Evolutionary conservation across 331 rosid genomes (phyloP).

Genomic region (Quercus lobata): DNA sequence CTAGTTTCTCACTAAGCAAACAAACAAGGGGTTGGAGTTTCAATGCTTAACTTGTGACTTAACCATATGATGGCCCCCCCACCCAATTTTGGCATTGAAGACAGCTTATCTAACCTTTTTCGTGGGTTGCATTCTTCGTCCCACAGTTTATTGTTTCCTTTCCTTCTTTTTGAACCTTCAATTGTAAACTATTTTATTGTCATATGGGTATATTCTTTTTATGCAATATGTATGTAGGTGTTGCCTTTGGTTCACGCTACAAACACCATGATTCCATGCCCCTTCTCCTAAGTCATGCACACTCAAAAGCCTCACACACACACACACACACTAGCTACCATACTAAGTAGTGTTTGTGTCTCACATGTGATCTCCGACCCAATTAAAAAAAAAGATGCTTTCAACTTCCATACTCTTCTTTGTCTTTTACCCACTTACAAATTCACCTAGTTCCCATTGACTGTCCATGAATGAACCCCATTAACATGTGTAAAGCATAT

Average conservation of each 20-base stretch:
- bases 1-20: slow-evolving; percentile 24
- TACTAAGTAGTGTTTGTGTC: slow-evolving; percentile 24
- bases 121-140: slow-evolving; percentile 28
- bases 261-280: slow-evolving; percentile 54
- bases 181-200: slow-evolving; percentile 12
- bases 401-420: slow-evolving; percentile 13
- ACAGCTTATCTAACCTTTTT: slow-evolving; percentile 12
- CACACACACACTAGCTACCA: too few relatives aligned
- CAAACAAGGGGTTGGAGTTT: slow-evolving; percentile 18
- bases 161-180: slow-evolving; percentile 9
- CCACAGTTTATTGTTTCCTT: slow-evolving; percentile 28
- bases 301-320: slow-evolving; percentile 27
- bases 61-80: slow-evolving; percentile 23
- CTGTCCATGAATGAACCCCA: slow-evolving; percentile 27
- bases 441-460: slow-evolving; percentile 25
- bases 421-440: slow-evolving; percentile 16
- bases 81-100: slow-evolving; percentile 25
- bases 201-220: slow-evolving; percentile 21
- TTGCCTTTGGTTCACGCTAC: slow-evolving; percentile 50
- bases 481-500: neutral
- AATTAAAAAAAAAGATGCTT: slow-evolving; percentile 15
- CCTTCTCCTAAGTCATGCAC: slow-evolving; percentile 39
- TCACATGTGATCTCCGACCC: slow-evolving; percentile 46
- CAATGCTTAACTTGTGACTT: slow-evolving; percentile 34
- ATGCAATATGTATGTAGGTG: slow-evolving; percentile 30